Percentiles rank a stretch among this genome's conserved stretches.
These are phyloP conservation scores for Saxophila tyrrhenica DNA, from an alignment of 495 filamentous ascomycete species.

Conservation along the genomic window DNA sequence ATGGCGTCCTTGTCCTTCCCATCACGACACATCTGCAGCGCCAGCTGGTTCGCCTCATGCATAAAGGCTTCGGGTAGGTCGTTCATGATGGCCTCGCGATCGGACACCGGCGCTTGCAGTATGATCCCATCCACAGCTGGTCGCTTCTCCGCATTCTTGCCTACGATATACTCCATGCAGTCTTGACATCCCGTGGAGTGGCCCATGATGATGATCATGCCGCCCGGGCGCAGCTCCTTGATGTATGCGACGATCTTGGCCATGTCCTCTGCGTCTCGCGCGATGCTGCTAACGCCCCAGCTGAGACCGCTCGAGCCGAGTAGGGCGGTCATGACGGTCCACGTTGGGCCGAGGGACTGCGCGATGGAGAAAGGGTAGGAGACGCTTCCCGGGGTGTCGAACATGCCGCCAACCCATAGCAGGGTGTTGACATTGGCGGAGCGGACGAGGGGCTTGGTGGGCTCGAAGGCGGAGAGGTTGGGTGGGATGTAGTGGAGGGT, in stretches of 20 bases:
- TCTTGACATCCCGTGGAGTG: conserved; percentile 86
- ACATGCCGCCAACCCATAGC: conserved; percentile 75
- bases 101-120: conserved; percentile 69
- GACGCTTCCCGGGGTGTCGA: conserved; percentile 63
- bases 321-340: conserved; percentile 51
- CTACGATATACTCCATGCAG: conserved; percentile 59
- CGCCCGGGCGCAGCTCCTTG: conserved; percentile 26
- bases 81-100: conserved; percentile 54
- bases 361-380: conserved; percentile 48
- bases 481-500: conserved; percentile 49
- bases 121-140: conserved; percentile 56
- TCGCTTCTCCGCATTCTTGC: conserved; percentile 9
- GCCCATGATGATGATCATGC: conserved; percentile 74
- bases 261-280: conserved; percentile 63
- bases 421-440: conserved; percentile 44
- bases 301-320: conserved; percentile 56
- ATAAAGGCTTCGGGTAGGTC: conserved; percentile 34
- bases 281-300: conserved; percentile 60
- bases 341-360: conserved; percentile 45
- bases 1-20: conserved; percentile 49
- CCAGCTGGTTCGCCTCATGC: conserved; percentile 40
- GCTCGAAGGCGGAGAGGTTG: conserved; percentile 50
- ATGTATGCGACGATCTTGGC: conserved; percentile 62
- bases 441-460: conserved; percentile 26
- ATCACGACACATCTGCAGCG: conserved; percentile 40